phyloP scores from a whole-genome alignment of 257 asterid species.

The Buddleja alternifolia region DNA sequence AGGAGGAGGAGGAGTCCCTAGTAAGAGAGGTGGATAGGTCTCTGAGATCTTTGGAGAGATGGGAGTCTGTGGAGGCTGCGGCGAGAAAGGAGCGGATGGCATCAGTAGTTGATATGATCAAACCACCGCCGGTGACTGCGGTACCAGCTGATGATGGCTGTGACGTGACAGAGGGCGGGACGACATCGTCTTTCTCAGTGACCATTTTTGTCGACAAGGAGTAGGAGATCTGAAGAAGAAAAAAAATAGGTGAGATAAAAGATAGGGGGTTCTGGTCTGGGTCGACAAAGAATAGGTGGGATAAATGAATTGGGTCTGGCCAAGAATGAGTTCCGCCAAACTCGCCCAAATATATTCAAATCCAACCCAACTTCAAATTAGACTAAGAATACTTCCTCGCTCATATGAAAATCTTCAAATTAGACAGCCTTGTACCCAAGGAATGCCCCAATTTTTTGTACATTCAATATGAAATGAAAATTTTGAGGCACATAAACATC shows the following conservation, averaged over 20 bases:
- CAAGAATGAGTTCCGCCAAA: too few species aligned
- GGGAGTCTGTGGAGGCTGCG: constrained; percentile 47
- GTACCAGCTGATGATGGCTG: constrained; percentile 26
- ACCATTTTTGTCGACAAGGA: constrained; percentile 29
- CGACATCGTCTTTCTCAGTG: constrained; percentile 29
- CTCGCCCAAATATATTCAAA: too few species aligned
- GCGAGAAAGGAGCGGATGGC: constrained; percentile 57
- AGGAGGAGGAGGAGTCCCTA: constrained; percentile 42
- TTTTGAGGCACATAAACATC: not conserved
- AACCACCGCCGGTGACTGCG: constrained; percentile 35
- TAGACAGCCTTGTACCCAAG: too few species aligned
- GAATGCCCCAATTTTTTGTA: not conserved
- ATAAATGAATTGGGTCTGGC: too few species aligned
- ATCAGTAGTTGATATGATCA: constrained; percentile 60
- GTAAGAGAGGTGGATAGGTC: constrained; percentile 59
- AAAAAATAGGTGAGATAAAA: too few species aligned
- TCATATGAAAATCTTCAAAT: too few species aligned
- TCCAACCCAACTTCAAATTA: too few species aligned
- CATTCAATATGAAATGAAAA: not conserved
- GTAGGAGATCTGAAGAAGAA: too few species aligned
- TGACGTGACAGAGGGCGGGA: constrained; percentile 26
- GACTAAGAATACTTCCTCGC: too few species aligned
- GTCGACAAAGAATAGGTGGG: too few species aligned
- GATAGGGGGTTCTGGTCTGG: too few species aligned
- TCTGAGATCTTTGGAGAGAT: constrained; percentile 56